Base-by-base conservation (phyloP, 2,329 filamentous ascomycete species). In the Fusarium subtropicale region DNA sequence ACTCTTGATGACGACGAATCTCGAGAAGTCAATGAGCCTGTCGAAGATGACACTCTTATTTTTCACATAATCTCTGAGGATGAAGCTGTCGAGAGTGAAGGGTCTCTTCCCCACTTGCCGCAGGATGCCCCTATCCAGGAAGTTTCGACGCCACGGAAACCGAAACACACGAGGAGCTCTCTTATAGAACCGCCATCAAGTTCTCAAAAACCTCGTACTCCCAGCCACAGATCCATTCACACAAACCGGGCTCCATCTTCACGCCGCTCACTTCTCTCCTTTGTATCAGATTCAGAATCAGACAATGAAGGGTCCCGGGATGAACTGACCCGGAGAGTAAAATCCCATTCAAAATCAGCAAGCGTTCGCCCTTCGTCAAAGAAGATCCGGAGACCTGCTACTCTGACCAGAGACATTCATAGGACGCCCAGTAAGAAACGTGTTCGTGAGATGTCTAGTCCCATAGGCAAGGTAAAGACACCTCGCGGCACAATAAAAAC, bases 401-500 rank as follows among this genome's bases (percentile, higher is more conserved):
- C 71, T 5, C 72, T 69, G 18, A 79, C 76, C 8, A 77, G 69
- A 18, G 75, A 79, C 55, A 33, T 73, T 4, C 69, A 72, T 24
- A 68, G 63, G 45, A 77, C 76, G 2, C 75, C 77, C 5, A 64
- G 70, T 28, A 75, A 70, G 65, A 75, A 62, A n/a, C 69, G 58
- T 8, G 20, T 59, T 5, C 46, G 51, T 7, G 69, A 74, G 6
- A 57, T 67, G 9, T 47, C 66, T 13, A 78, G 73, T 26, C 71
- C 71, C 15, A 56, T 64, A 20, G 69, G 56, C 22, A 41, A 57
- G 33, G 71, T 81, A 7, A 79, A 79, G 68, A 87, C 85, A 12
- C 85, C 86, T 0, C 82, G 85, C 3, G 86, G 86, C 2, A 82
- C 83, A 16, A 69, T 81, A 68, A 79, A 84, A 53, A 79, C 79